Evolutionary conservation across 306 rosid genomes (phyloP), one percentile per base, ranked within the genome.

Genomic region (Astragalus membranaceus): DNA sequence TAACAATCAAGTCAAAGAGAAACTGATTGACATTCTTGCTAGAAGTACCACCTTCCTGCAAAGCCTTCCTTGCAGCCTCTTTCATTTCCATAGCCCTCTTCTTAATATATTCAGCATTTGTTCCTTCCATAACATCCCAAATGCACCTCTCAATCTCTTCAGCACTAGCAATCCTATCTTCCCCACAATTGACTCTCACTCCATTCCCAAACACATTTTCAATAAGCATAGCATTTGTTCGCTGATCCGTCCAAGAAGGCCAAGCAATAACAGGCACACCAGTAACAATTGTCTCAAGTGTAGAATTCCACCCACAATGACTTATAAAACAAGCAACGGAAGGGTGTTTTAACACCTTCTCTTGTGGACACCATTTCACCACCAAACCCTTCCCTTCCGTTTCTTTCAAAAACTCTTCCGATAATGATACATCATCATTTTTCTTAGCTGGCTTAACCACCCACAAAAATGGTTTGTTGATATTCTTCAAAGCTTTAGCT

Each of bases 221-320:
- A 8, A 86, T 16, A 0, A 88, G 86, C 75, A 67, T 68, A 2
- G 89, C 86, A 71, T 82, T 88, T 0, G 91, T 86, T 0, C 79
- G 82, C 4, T 88, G 95, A 35, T 88, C 89, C 0, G 82, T 56
- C 95, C 91, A 86, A 30, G 60, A 73, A 0, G 95, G 95, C 74
- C 79, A 82, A 32, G 72, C 88, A 44, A 88, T 72, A 8, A 84
- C 83, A 0, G 89, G 91, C 12, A 86, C 91, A 0, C 95, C 89
- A 0, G 81, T 2, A 0, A 67, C 80, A 47, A 86, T 16, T 0
- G 86, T 78, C 70, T 88, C 95, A 0, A 86, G 79, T 20, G 73
- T 70, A 0, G 95, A 88, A 75, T 80, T 88, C 91, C 95, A 88
- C 3, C 95, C 95, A n/a, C 87, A 75, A 0, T 86, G 91, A n/a